These are phyloP conservation scores for Exidia glandulosa DNA, from an alignment of 768 basidiomycete genomes.

Conservation along the genomic window DNA sequence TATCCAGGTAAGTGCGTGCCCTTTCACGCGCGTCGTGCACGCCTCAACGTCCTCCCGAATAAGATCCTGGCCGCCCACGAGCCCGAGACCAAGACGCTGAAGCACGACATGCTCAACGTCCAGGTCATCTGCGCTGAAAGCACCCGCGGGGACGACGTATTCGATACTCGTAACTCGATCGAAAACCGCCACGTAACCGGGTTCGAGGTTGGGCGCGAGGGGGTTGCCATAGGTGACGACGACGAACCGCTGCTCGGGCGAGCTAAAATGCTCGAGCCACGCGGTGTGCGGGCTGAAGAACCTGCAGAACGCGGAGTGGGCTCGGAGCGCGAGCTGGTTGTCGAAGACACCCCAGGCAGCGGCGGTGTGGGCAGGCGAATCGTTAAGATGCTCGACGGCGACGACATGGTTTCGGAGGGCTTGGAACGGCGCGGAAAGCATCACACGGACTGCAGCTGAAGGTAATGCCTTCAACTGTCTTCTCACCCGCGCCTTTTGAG, in stretches of 20 bases:
- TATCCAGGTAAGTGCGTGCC: too few species aligned
- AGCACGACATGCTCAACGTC: not conserved
- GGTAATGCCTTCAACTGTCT: not conserved
- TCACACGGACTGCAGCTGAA: not conserved
- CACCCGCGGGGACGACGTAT: not conserved
- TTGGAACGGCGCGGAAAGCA: not conserved
- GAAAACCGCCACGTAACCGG: not conserved
- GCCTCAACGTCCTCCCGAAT: not conserved
- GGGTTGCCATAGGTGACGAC: too few species aligned
- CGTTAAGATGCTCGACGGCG: not conserved
- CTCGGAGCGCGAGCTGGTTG: too few species aligned
- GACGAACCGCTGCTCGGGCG: too few species aligned
- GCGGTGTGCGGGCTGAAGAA: too few species aligned
- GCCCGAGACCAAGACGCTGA: not conserved
- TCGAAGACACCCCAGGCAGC: too few species aligned
- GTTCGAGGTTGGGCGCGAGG: not conserved
- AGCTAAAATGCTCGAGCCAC: too few species aligned
- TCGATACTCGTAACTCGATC: not conserved
- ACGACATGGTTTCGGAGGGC: not conserved
- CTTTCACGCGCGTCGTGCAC: not conserved
- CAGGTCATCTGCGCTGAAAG: not conserved
- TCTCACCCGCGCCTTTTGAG: not conserved
- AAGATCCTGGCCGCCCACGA: not conserved
- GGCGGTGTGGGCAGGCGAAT: too few species aligned
- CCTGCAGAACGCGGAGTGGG: too few species aligned